These are phyloP conservation scores for Rutidosis leptorrhynchoides DNA, from an alignment of 129 eudicot species.

Conservation along the genomic window DNA sequence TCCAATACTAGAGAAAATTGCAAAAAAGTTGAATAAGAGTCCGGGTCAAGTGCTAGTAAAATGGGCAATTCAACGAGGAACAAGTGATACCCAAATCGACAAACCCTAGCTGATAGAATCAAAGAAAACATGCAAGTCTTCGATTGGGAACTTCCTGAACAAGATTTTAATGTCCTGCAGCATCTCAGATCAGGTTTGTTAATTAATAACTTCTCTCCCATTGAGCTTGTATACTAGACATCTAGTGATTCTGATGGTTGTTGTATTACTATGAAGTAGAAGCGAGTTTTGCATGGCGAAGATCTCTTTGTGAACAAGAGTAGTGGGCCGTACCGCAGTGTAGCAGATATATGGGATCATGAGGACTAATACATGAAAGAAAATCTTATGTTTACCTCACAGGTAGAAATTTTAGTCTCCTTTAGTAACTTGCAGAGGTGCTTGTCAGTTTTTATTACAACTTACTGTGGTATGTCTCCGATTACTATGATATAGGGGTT, in stretches of 20 bases:
- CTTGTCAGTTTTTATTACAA: neutral
- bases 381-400: neutral
- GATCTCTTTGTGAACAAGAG: slow-evolving; percentile 59
- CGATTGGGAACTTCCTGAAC: slow-evolving; percentile 54
- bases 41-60: slow-evolving; percentile 75
- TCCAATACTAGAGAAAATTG: slow-evolving; percentile 52
- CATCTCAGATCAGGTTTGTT: slow-evolving; percentile 45
- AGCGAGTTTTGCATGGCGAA: slow-evolving; percentile 63
- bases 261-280: slow-evolving; percentile 26
- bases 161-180: slow-evolving; percentile 53
- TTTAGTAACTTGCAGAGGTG: neutral
- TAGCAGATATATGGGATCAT: slow-evolving; percentile 61
- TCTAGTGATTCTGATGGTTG: neutral
- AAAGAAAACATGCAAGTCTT: slow-evolving; percentile 60
- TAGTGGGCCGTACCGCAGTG: slow-evolving; percentile 44
- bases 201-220: neutral
- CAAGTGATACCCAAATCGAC: slow-evolving; percentile 73
- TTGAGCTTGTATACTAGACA: neutral
- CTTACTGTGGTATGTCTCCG: neutral
- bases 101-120: slow-evolving; percentile 51
- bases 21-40: slow-evolving; percentile 59
- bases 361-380: slow-evolving; percentile 38
- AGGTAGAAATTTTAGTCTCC: neutral
- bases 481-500: no score
- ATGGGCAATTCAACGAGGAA: slow-evolving; percentile 81